phyloP scores from a whole-genome alignment of 495 filamentous ascomycete species.

The Penicillium canariense region DNA sequence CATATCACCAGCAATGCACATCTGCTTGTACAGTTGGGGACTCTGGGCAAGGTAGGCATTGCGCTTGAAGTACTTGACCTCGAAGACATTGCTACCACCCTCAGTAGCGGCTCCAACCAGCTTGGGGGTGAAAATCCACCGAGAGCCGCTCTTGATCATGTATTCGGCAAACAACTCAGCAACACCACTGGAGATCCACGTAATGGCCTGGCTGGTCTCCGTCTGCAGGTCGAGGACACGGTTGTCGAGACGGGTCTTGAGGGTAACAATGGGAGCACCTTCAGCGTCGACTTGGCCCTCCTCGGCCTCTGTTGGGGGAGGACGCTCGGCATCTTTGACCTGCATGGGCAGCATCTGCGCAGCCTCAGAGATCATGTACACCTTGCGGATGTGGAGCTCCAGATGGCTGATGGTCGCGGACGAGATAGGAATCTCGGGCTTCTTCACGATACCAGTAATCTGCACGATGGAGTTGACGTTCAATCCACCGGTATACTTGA shows the following conservation, averaged over 20 bases:
- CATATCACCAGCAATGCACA: constrained; percentile 90
- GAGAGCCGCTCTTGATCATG: constrained; percentile 71
- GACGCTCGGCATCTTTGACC: constrained; percentile 59
- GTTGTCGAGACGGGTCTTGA: constrained; percentile 80
- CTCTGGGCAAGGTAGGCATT: constrained; percentile 87
- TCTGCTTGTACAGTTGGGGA: constrained; percentile 95
- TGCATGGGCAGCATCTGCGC: constrained; percentile 69
- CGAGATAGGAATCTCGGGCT: constrained; percentile 71
- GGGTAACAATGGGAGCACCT: constrained; percentile 62
- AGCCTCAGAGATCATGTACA: constrained; percentile 71
- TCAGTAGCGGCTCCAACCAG: constrained; percentile 89
- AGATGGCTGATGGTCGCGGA: constrained; percentile 72
- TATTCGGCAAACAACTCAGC: constrained; percentile 78
- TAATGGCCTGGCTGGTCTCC: constrained; percentile 83
- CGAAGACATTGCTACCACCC: constrained; percentile 91
- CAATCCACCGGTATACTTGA: constrained; percentile 80
- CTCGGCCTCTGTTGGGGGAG: constrained; percentile 46
- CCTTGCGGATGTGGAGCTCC: constrained; percentile 76
- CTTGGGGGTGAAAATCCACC: constrained; percentile 86
- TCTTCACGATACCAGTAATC: constrained; percentile 72
- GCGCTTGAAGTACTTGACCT: constrained; percentile 84
- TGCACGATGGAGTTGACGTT: constrained; percentile 78
- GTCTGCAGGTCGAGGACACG: constrained; percentile 88
- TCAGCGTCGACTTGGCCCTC: constrained; percentile 48
- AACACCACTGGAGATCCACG: constrained; percentile 76